Base-by-base conservation (phyloP, 805 yeast species). In the Sugiyamaella mastotermitis region DNA sequence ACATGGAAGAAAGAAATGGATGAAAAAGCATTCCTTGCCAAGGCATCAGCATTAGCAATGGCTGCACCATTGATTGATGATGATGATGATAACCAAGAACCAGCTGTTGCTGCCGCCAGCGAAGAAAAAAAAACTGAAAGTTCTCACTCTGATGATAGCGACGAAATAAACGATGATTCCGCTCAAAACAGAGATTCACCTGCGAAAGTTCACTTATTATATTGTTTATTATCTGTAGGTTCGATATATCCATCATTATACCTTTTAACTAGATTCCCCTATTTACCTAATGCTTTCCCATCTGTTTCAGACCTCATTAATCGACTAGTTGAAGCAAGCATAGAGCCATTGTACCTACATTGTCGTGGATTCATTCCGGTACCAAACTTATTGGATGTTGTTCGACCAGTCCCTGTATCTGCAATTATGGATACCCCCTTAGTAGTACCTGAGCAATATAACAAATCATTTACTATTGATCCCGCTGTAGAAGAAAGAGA, bases 41-140 rank as follows among this genome's bases (percentile, higher is more conserved):
- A 74, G 17, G 80, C 84, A 0, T 83, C 81, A 45, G 94, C 95
- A 0, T 62, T 88, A 34, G 92, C 97, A 0, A 56, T 87, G 49
- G 95, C 96, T 4, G 92, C 92, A 7, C 94, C 95, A 0, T 64
- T 88, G 26, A 66, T 70, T 3, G 78, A 75, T 26, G 90, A 81
- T 7, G 30, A 27, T 13, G 30, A 27, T 27, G 14, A n/a, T n/a
- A n/a, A n/a, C n/a, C n/a, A n/a, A n/a, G n/a, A 6, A 10, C 15
- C 17, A 13, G 5, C 17, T 10, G 14, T 7, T 5, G 14, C 7
- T 27, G 30, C 17, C 6, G 18, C 17, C 14, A 17, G 30, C 15
- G n/a, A n/a, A 10, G 30, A 17, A 7, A 27, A 14, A 13, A 5
- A 27, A 13, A 5, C 15, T 10, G 30, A 27, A 5, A 17, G 30